A percentile compares a stretch with the other conserved stretches of the same genome.
Conservation (phyloP, 768 basidiomycete genomes). For the Russula virescens region DNA sequence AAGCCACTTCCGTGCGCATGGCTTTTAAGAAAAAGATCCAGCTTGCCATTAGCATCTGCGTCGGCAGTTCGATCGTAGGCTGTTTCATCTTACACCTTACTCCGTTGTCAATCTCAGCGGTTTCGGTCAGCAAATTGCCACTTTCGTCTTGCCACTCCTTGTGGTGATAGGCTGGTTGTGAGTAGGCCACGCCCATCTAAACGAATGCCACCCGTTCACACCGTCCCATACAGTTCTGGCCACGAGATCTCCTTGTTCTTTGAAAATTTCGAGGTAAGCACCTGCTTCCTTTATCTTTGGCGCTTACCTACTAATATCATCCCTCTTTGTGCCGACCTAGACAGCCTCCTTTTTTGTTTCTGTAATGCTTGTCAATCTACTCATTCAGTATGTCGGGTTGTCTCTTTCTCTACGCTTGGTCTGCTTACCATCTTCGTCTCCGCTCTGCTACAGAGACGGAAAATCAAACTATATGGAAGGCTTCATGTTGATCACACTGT, state of each 20-base stretch:
- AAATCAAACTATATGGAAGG: slow-evolving; percentile 94
- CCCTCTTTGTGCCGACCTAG: slow-evolving; percentile 30
- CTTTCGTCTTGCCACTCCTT: slow-evolving; percentile 80
- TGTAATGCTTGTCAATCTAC: slow-evolving; percentile 80
- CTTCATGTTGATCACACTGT: slow-evolving; percentile 66
- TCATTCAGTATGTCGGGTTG: slow-evolving; percentile 52
- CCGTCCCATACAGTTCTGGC: slow-evolving; percentile 41
- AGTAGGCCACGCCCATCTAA: slow-evolving; percentile 31
- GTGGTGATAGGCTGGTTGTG: slow-evolving; percentile 87
- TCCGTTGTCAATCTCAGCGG: not conserved
- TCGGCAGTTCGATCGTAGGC: slow-evolving; percentile 74
- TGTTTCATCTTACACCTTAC: not conserved
- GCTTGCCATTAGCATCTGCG: slow-evolving; percentile 71
- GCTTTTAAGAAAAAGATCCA: slow-evolving; percentile 72
- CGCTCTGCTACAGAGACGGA: slow-evolving; percentile 48
- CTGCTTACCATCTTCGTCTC: not conserved
- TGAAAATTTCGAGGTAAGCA: slow-evolving; percentile 69
- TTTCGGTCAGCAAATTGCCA: slow-evolving; percentile 64
- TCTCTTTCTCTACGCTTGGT: slow-evolving; percentile 1
- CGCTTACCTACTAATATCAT: not conserved
- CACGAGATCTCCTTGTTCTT: slow-evolving; percentile 80
- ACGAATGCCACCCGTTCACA: slow-evolving; percentile 3
- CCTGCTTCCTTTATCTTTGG: not conserved
- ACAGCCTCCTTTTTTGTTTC: slow-evolving; percentile 84
- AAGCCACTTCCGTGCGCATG: slow-evolving; percentile 81